Conservation (phyloP, 768 basidiomycete species). For the Mycena metata region DNA sequence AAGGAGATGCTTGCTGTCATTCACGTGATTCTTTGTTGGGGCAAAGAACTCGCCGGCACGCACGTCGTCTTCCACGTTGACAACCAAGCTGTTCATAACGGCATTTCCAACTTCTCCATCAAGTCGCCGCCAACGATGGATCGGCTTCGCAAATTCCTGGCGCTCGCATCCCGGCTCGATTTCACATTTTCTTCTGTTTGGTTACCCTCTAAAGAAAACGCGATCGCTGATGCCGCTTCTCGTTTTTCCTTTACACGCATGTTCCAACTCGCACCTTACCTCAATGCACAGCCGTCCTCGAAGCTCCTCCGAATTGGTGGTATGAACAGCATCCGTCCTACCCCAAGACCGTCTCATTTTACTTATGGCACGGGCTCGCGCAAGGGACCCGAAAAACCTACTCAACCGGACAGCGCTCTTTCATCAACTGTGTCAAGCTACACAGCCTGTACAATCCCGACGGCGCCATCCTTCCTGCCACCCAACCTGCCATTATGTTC, state of each 20-base stretch:
- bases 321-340: constrained; percentile 24
- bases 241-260: no score
- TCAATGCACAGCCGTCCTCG: no score
- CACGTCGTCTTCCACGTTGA: constrained; percentile 32
- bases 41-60: constrained; percentile 7
- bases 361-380: no score
- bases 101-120: constrained; percentile 8
- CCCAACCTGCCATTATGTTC: no score
- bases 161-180: constrained; percentile 36
- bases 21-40: constrained; percentile 6
- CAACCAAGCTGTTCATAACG: constrained; percentile 2
- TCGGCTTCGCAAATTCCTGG: constrained; percentile 31
- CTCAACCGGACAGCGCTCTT: constrained; percentile 46
- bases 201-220: no score
- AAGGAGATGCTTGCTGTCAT: background rate
- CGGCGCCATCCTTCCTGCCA: no score
- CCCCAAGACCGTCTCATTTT: constrained; percentile 38
- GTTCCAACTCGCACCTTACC: no score
- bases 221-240: no score
- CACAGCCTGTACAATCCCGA: constrained; percentile 31
- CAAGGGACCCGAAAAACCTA: constrained; percentile 50
- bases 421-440: constrained; percentile 43
- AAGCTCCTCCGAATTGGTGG: no score
- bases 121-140: constrained; percentile 33
- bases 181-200: constrained; percentile 36